Base-by-base conservation (phyloP, 257 asterid genomes). In the Agastache rugosa region DNA sequence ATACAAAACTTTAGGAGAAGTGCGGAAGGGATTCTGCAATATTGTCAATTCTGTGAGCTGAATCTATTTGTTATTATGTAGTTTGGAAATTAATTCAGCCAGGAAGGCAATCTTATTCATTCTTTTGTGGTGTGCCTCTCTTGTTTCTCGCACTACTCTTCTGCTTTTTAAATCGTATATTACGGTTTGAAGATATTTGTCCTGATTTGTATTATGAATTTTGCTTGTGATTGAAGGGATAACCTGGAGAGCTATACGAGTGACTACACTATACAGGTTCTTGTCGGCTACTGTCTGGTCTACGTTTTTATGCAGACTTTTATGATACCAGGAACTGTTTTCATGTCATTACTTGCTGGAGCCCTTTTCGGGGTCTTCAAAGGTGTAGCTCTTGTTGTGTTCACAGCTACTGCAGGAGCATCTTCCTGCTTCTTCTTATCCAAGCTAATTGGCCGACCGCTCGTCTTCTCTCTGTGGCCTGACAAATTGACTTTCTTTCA, bases 291-390 rank as follows among this genome's bases (percentile, higher is more conserved):
- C 83, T 88, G 96, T 79, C 78, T 90, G 54, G 96, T 91, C 79
- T 91, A 91, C 92, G 85, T 93, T 62, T 93, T 90, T 78, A 93
- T 93, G 98, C 98, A 93, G 96, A 93, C 98, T 20, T 93, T 91
- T 78, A 93, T 93, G 98, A 93, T 93, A 69, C 98, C 98, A 0
- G 97, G 98, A 64, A 93, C 98, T 25, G 92, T 91, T 67, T 91
- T 91, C 64, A 93, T 93, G 98, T 91, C 98, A 37, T 85, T 93
- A 76, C 96, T 91, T 29, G 98, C 98, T 59, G 98, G 98, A 67
- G 82, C 97, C 31, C 94, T 93, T 50, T 91, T 93, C 35, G 98
- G 98, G 71, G 91, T 91, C 68, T 78, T 84, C 82, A 93, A 83
- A 82, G 98, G 98, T 51, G 93, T 93, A 31, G 90, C 96, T 72